Percentiles rank a stretch among this genome's conserved stretches.
phyloP scores from a whole-genome alignment of 768 basidiomycete species.

The Mycena polygramma region DNA sequence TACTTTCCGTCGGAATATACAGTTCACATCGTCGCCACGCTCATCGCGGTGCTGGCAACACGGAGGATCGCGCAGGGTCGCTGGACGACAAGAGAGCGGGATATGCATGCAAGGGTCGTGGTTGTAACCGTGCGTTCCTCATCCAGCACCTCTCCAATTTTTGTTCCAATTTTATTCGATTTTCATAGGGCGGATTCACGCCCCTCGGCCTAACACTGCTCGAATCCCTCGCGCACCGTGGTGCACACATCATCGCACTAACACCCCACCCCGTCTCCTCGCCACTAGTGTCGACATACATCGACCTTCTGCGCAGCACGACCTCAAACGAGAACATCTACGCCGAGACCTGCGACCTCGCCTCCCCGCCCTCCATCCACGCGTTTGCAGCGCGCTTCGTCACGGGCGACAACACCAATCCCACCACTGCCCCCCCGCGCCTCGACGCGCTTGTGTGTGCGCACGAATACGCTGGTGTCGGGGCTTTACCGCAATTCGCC shows the following conservation, averaged over 20 bases:
- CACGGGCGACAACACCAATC: not conserved
- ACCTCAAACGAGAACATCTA: slow-evolving; percentile 83
- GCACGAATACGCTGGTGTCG: slow-evolving; percentile 81
- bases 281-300: slow-evolving; percentile 65
- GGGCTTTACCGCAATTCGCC: slow-evolving; percentile 53
- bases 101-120: slow-evolving; percentile 78
- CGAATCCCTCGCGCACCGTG: slow-evolving; percentile 75
- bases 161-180: slow-evolving; percentile 10
- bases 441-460: slow-evolving; percentile 85
- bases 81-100: slow-evolving; percentile 78
- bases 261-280: too few relatives aligned
- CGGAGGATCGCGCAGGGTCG: slow-evolving; percentile 77
- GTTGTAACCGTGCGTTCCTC: slow-evolving; percentile 75
- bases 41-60: slow-evolving; percentile 61
- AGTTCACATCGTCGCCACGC: slow-evolving; percentile 60
- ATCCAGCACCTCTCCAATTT: too few relatives aligned
- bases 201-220: slow-evolving; percentile 78
- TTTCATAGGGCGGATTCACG: slow-evolving; percentile 76
- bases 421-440: slow-evolving; percentile 58
- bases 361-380: slow-evolving; percentile 74
- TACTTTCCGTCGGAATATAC: slow-evolving; percentile 72
- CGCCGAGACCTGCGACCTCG: slow-evolving; percentile 83
- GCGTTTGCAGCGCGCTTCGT: slow-evolving; percentile 79
- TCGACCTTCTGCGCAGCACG: slow-evolving; percentile 75
- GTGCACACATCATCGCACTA: slow-evolving; percentile 64